A percentile compares a stretch with the other conserved stretches of the same genome.
Conservation (phyloP, 805 yeast species). For the Pichia californica region DNA sequence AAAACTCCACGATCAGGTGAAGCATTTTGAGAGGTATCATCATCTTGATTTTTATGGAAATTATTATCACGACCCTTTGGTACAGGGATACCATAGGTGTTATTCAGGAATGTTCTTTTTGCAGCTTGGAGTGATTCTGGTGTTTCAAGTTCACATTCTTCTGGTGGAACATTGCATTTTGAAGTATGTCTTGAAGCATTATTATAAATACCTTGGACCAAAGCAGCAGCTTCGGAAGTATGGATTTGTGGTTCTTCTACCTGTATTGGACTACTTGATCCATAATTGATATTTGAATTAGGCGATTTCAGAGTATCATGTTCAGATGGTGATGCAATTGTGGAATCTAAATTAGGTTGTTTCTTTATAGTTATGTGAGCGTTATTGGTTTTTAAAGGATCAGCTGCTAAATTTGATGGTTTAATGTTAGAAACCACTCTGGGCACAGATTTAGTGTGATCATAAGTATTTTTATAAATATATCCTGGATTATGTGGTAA, state of each 20-base stretch:
- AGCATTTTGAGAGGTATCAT: constrained; percentile 15
- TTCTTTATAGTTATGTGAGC: constrained; percentile 64
- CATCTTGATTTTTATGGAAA: too few species aligned
- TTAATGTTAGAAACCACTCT: constrained; percentile 29
- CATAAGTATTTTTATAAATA: constrained; percentile 8
- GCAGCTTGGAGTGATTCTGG: constrained; percentile 2
- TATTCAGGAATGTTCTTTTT: constrained; percentile 6
- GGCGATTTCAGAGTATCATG: neutral
- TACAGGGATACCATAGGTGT: constrained; percentile 14
- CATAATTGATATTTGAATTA: neutral
- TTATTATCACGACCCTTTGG: constrained; percentile 11
- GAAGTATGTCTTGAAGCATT: constrained; percentile 19
- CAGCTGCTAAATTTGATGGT: constrained; percentile 61
- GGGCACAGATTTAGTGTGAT: constrained; percentile 17
- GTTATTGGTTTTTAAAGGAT: constrained; percentile 61
- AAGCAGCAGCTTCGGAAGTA: constrained; percentile 39
- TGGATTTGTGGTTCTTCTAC: constrained; percentile 29
- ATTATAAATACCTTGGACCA: constrained; percentile 30
- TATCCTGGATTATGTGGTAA: constrained; percentile 3
- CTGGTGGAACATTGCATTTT: neutral
- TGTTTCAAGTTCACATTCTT: constrained; percentile 4
- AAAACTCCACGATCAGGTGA: constrained; percentile 46
- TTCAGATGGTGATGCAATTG: neutral
- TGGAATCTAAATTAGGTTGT: constrained; percentile 32
- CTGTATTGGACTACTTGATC: neutral